A percentile compares a stretch with the other conserved stretches of the same genome.
These are phyloP conservation scores for Hanseniaspora mollemarum DNA, from an alignment of 805 yeast species.

Conservation along the genomic window DNA sequence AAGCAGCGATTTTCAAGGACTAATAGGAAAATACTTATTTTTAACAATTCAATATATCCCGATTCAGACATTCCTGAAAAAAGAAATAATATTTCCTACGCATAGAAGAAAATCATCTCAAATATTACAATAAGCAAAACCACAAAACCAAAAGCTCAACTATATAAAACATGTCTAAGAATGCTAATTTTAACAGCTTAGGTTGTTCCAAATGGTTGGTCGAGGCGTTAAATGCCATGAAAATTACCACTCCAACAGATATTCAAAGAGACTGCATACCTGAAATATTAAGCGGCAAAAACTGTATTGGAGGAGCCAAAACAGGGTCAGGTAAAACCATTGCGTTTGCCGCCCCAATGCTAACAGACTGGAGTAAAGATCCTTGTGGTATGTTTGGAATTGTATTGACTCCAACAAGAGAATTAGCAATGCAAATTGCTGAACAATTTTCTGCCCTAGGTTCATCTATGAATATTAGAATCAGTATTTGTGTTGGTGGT, in stretches of 20 bases:
- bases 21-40: too few species aligned
- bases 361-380: constrained; percentile 87
- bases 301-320: constrained; percentile 96
- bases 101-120: too few species aligned
- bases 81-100: too few species aligned
- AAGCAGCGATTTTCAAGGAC: too few species aligned
- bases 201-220: constrained; percentile 81
- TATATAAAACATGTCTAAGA: constrained; percentile 3
- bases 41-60: too few species aligned
- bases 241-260: constrained; percentile 68
- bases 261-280: constrained; percentile 89
- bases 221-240: constrained; percentile 72
- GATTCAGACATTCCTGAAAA: too few species aligned
- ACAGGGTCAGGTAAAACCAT: constrained; percentile 97
- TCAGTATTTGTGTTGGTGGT: constrained; percentile 87
- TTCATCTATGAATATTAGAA: constrained; percentile 70
- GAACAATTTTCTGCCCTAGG: constrained; percentile 94
- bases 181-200: constrained; percentile 39
- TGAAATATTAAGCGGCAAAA: constrained; percentile 59
- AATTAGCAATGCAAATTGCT: constrained; percentile 88
- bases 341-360: constrained; percentile 96
- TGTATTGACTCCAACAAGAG: constrained; percentile 84
- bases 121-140: too few species aligned
- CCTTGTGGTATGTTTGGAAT: constrained; percentile 88
- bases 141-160: too few species aligned